Base-by-base conservation (phyloP, 73 alveolate genomes). In the Paramecium sonneborni region DNA sequence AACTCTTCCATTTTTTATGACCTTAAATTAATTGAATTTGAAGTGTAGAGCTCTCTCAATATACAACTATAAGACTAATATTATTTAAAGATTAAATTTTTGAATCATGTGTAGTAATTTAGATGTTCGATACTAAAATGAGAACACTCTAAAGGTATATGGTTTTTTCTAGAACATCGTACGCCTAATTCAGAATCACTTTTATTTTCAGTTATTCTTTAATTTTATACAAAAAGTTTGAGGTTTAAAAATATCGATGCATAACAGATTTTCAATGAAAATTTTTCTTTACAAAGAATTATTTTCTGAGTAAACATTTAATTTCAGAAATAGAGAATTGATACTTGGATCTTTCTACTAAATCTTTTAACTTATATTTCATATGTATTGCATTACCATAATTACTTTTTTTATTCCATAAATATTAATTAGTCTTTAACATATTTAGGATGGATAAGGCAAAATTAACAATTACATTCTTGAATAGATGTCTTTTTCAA, bases 111-210 rank as follows among this genome's bases (percentile, higher is more conserved):
- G 91, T 44, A 98, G 93, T 70, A 98, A 95, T 86, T 98, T 99
- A 12, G 99, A 99, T 11, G 99, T 98, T 32, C 99, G 82, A 93
- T 98, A 98, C 98, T 99, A 98, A 48, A 97, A 88, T 28, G 99
- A 97, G 10, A 96, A 98, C 1, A 98, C 99, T 90, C 93, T 92
- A 85, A 88, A 56, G 18, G 99, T 92, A 92, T 96, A 97, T 74
- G 91, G 79, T 38, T 91, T 95, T 92, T 84, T 18, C 79, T 56
- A 28, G 48, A 57, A 48, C 85, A 85, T 56, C 85, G 48, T 38
- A 85, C 57, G 2, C 92, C 92, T 52, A 85, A 85, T 26, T 98
- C 99, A 57, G 95, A 96, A 70, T 96, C 99, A 56, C 99, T 95
- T n/a, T n/a, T 5, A 96, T 58, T 74, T 96, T 96, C n/a, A 96